Base-by-base conservation (phyloP, 78 protist genomes). In the Isochrysis galbana region DNA sequence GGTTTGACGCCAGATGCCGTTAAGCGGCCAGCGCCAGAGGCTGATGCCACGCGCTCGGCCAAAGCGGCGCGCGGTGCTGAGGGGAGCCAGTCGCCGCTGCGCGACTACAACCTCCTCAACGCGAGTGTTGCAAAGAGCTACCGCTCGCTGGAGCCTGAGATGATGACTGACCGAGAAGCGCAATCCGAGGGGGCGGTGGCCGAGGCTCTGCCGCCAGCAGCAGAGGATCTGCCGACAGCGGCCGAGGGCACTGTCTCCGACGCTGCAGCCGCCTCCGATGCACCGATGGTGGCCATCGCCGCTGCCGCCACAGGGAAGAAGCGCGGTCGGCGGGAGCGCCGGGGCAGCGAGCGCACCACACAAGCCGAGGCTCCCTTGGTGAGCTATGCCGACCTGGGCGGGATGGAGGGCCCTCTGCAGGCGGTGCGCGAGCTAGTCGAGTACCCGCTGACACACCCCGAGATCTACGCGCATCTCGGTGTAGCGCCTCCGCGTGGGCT, bases 361-460 rank as follows among this genome's bases (percentile, higher is more conserved):
- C 82, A 32, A 34, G 51, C 90, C 48, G 87, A 90, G 89, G n/a
- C 87, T 32, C 97, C 96, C 36, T 88, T 21, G 34, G 91, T 89
- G 29, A 48, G 90, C 7, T 95, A 95, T 47, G 93, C 94, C 25
- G 95, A 96, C 72, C 32, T 97, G 19, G 98, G 98, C 87, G 98
- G 98, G 26, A 32, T 96, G 14, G 97, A 96, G 36, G 41, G n/a
- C 5, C 42, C 45, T n/a, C 54, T 97, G 42, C 94, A 95, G 67
- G 95, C 95, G n/a, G 88, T 97, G 46, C 90, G 95, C 42, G 97
- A 97, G 91, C 97, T 97, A 32, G 94, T 97, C 39, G 97, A 96
- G 67, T 96, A 91, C 89, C 99, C 99, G 38, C 91, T 97, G 2
- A 70, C 93, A 45, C 97, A 97, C 91, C 98, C 99, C 34, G 98